These are phyloP conservation scores for Colletotrichum truncatum DNA, from an alignment of 2,329 filamentous ascomycete genomes.

Conservation along the genomic window DNA sequence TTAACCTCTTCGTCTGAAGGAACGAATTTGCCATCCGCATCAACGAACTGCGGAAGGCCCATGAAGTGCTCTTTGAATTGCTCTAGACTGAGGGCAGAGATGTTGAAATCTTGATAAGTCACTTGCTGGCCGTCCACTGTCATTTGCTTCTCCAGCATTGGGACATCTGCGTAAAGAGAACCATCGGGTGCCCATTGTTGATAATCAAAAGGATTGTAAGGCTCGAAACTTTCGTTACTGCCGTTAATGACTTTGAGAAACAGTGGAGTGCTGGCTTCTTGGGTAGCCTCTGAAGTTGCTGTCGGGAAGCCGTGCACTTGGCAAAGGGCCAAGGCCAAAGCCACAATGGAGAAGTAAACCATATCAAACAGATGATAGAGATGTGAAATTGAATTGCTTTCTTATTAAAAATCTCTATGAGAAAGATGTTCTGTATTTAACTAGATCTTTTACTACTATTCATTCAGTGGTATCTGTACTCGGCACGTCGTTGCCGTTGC, in stretches of 20 bases:
- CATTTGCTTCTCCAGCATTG: conserved; percentile 3
- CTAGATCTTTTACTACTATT: too few species aligned
- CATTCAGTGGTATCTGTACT: too few species aligned
- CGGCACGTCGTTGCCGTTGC: too few species aligned
- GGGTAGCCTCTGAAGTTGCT: background rate
- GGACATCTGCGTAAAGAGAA: background rate
- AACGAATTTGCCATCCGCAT: background rate
- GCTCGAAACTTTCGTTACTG: background rate
- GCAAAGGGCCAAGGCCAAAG: too few species aligned
- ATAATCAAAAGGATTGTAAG: background rate
- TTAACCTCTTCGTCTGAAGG: background rate
- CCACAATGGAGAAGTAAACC: too few species aligned
- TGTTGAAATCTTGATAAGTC: conserved; percentile 7
- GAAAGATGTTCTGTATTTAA: too few species aligned
- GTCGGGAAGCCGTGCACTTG: too few species aligned
- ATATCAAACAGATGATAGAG: too few species aligned
- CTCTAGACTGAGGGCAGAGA: background rate
- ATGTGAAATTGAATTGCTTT: too few species aligned
- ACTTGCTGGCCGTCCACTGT: background rate
- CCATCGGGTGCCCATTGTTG: background rate
- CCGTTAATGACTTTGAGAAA: background rate
- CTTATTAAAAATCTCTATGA: too few species aligned
- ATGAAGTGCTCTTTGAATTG: conserved; percentile 9
- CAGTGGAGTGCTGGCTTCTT: background rate
- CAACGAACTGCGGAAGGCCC: background rate